Percentiles rank a stretch among this genome's conserved stretches.
These are phyloP conservation scores for Cercophora newfieldiana DNA, from an alignment of 495 filamentous ascomycete genomes.

Conservation along the genomic window DNA sequence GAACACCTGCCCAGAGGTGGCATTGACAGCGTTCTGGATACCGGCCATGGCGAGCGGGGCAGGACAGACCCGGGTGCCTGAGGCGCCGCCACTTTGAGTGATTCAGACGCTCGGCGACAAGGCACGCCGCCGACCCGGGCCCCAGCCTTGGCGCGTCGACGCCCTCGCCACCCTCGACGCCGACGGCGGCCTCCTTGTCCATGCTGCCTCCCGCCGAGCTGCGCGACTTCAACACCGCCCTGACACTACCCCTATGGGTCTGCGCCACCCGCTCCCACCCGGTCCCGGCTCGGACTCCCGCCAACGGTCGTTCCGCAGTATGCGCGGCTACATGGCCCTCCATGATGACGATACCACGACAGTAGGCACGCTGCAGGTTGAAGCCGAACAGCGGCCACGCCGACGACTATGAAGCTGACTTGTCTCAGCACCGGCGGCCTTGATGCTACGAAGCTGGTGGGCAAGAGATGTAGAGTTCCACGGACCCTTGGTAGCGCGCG, in stretches of 20 bases:
- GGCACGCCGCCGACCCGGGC: conserved; percentile 1
- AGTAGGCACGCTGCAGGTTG: conserved; percentile 4
- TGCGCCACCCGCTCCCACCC: too few species aligned
- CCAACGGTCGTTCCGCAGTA: too few species aligned
- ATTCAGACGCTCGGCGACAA: conserved; percentile 8
- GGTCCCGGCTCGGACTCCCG: too few species aligned
- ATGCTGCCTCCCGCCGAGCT: conserved; percentile 5
- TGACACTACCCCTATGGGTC: too few species aligned
- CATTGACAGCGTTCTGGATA: conserved; percentile 5
- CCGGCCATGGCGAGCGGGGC: conserved; percentile 6
- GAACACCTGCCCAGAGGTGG: background rate
- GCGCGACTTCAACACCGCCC: too few species aligned
- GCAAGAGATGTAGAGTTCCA: too few species aligned
- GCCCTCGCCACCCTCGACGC: conserved; percentile 6
- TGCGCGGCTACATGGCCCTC: too few species aligned
- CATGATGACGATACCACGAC: too few species aligned
- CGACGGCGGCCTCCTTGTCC: conserved; percentile 1
- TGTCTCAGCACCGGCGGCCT: conserved; percentile 5
- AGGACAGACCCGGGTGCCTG: conserved; percentile 5
- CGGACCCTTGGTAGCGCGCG: background rate
- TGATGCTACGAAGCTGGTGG: background rate
- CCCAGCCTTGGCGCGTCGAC: conserved; percentile 6
- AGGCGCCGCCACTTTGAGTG: conserved; percentile 4
- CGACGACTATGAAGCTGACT: conserved; percentile 1
- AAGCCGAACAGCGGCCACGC: conserved; percentile 5